A percentile compares a stretch with the other conserved stretches of the same genome.
These are phyloP conservation scores for Cyclotella distinguenda DNA, from an alignment of 108 stramenopile genomes.

Conservation along the genomic window DNA sequence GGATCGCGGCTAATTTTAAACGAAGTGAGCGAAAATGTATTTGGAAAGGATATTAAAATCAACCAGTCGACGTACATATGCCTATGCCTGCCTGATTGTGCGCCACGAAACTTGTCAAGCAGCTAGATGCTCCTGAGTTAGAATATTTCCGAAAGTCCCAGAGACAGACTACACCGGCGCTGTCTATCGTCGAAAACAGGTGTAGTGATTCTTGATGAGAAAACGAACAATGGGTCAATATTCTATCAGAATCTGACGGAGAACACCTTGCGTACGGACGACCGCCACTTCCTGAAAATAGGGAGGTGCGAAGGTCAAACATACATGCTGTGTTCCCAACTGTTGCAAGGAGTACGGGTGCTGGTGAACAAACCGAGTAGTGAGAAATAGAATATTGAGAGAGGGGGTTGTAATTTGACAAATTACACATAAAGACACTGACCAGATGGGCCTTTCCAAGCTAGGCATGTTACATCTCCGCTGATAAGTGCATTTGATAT, in stretches of 20 bases:
- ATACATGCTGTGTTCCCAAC: slow-evolving; percentile 49
- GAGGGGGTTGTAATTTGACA: not conserved
- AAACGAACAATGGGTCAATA: slow-evolving; percentile 60
- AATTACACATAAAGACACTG: no score
- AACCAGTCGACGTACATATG: slow-evolving; percentile 7
- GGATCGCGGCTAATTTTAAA: slow-evolving; percentile 25
- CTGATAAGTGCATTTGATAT: not conserved
- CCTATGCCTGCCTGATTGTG: slow-evolving; percentile 60
- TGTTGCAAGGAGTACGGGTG: slow-evolving; percentile 47
- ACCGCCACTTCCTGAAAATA: slow-evolving; percentile 36
- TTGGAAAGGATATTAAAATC: not conserved
- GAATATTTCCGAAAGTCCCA: slow-evolving; percentile 70
- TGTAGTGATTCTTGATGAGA: slow-evolving; percentile 55
- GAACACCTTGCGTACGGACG: slow-evolving; percentile 59
- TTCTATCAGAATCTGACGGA: slow-evolving; percentile 17
- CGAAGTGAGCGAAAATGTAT: not conserved
- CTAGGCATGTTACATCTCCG: slow-evolving; percentile 18
- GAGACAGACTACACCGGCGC: slow-evolving; percentile 57
- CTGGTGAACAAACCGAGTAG: slow-evolving; percentile 3
- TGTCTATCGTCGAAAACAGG: slow-evolving; percentile 60
- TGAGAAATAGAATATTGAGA: not conserved
- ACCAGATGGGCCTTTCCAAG: slow-evolving; percentile 32
- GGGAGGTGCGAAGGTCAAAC: slow-evolving; percentile 63
- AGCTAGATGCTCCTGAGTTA: not conserved
- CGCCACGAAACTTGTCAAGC: slow-evolving; percentile 47